These are phyloP conservation scores for Phylloporus scabripes DNA, from an alignment of 768 basidiomycete genomes.

Conservation along the genomic window DNA sequence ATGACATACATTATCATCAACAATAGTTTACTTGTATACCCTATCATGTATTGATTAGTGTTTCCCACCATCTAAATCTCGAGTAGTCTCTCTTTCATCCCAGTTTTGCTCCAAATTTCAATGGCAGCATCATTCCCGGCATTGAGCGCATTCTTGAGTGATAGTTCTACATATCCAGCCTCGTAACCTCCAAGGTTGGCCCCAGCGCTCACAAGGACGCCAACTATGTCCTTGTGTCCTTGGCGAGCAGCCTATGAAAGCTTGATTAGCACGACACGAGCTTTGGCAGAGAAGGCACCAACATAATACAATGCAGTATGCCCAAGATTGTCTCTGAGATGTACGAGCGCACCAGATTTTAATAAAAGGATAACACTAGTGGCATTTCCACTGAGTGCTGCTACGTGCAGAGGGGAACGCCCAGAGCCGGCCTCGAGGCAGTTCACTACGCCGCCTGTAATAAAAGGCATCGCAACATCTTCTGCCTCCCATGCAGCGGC, in stretches of 20 bases:
- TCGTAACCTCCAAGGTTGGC: constrained; percentile 64
- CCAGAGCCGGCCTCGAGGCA: constrained; percentile 66
- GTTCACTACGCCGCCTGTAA: constrained; percentile 69
- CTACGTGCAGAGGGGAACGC: constrained; percentile 73
- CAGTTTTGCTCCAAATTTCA: constrained; percentile 54
- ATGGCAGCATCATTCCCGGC: constrained; percentile 41
- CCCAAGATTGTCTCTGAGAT: constrained; percentile 71
- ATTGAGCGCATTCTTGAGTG: constrained; percentile 33
- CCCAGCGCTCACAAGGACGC: constrained; percentile 63
- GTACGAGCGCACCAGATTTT: constrained; percentile 73
- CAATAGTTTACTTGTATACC: constrained; percentile 13
- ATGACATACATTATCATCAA: constrained; percentile 1
- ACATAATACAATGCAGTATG: constrained; percentile 85
- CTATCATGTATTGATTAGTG: constrained; percentile 8
- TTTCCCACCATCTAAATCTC: neutral
- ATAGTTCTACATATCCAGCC: constrained; percentile 51
- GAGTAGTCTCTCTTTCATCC: constrained; percentile 22
- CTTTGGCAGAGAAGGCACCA: constrained; percentile 18
- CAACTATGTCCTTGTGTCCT: constrained; percentile 55
- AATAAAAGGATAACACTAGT: constrained; percentile 46
- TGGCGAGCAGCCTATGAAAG: constrained; percentile 64
- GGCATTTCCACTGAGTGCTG: constrained; percentile 61
- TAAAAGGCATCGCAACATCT: constrained; percentile 17
- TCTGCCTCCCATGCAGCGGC: constrained; percentile 23
- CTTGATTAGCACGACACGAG: constrained; percentile 1